Percentiles rank a stretch among this genome's conserved stretches.
Evolutionary conservation across 352 stramenopile genomes (phyloP).

Genomic region (Phytophthora agathidicida): DNA sequence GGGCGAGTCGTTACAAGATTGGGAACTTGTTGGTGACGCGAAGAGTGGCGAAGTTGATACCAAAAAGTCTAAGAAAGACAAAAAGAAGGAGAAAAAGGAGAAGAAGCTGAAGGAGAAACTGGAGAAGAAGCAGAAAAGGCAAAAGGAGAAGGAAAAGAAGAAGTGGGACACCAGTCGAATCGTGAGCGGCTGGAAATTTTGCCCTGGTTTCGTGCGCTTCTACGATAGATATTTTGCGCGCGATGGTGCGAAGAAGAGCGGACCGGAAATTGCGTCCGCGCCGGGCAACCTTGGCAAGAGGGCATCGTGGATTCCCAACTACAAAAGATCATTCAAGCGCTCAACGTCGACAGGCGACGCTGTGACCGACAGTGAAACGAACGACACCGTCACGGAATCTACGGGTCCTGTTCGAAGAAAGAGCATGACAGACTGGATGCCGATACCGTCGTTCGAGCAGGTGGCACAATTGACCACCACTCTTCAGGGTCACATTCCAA

Average conservation of each 20-base stretch:
- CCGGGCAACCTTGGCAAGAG: conserved; percentile 21
- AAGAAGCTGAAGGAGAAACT: conserved; percentile 34
- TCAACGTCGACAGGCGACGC: conserved; percentile 41
- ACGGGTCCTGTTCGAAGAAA: conserved; percentile 38
- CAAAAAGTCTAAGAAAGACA: conserved; percentile 26
- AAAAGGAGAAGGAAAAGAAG: conserved; percentile 34
- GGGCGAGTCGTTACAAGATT: conserved; percentile 31
- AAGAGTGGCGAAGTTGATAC: conserved; percentile 17
- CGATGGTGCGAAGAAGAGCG: conserved; percentile 27
- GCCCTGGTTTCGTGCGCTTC: conserved; percentile 71
- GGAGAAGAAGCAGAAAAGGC: conserved; percentile 40
- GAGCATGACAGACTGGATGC: conserved; percentile 47
- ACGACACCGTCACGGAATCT: conserved; percentile 27
- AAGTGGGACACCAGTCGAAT: conserved; percentile 44
- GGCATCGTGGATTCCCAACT: conserved; percentile 25
- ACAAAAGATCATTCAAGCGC: conserved; percentile 33
- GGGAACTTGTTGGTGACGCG: conserved; percentile 26
- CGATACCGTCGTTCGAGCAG: conserved; percentile 42
- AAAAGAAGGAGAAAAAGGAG: conserved; percentile 33
- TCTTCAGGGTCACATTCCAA: conserved; percentile 33
- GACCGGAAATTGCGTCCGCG: conserved; percentile 20
- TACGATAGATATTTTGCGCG: conserved; percentile 66
- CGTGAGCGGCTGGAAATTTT: conserved; percentile 57
- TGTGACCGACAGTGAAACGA: conserved; percentile 17
- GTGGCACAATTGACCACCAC: conserved; percentile 38